Evolutionary conservation across 1,139 yeast genomes (phyloP).

Genomic region (Saccharomycopsis hybrid): DNA sequence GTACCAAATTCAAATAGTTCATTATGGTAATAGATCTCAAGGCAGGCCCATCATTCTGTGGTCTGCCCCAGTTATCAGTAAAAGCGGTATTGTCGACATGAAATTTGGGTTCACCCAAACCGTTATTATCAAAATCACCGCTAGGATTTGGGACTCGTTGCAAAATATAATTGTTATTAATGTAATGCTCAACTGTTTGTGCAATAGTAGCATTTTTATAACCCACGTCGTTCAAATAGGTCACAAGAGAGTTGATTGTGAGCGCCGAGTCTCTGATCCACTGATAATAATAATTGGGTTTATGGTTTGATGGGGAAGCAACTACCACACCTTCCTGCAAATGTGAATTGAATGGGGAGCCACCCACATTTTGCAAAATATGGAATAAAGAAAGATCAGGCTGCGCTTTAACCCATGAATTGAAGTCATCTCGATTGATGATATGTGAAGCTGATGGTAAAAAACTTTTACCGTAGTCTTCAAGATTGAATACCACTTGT

Average conservation of each 20-base stretch:
- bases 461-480: not conserved
- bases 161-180: slow-evolving; percentile 48
- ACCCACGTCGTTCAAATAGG: slow-evolving; percentile 41
- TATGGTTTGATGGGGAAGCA: slow-evolving; percentile 68
- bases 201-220: slow-evolving; percentile 29
- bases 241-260: slow-evolving; percentile 61
- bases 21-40: slow-evolving; percentile 62
- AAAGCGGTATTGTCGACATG: slow-evolving; percentile 59
- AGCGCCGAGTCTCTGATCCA: slow-evolving; percentile 93
- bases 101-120: slow-evolving; percentile 90
- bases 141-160: slow-evolving; percentile 66
- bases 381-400: slow-evolving; percentile 43
- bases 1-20: slow-evolving; percentile 45
- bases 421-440: slow-evolving; percentile 35
- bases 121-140: slow-evolving; percentile 50
- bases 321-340: slow-evolving; percentile 57
- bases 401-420: slow-evolving; percentile 53
- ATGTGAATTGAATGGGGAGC: slow-evolving; percentile 27
- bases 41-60: slow-evolving; percentile 95
- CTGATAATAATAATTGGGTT: slow-evolving; percentile 79
- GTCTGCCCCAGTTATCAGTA: slow-evolving; percentile 78
- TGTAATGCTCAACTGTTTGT: slow-evolving; percentile 48
- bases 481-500: not conserved
- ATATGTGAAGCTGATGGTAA: not conserved
- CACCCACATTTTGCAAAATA: slow-evolving; percentile 58